A percentile compares a stretch with the other conserved stretches of the same genome.
phyloP scores from a whole-genome alignment of 78 protist genomes.

The Dictyostelium brefeldianum region DNA sequence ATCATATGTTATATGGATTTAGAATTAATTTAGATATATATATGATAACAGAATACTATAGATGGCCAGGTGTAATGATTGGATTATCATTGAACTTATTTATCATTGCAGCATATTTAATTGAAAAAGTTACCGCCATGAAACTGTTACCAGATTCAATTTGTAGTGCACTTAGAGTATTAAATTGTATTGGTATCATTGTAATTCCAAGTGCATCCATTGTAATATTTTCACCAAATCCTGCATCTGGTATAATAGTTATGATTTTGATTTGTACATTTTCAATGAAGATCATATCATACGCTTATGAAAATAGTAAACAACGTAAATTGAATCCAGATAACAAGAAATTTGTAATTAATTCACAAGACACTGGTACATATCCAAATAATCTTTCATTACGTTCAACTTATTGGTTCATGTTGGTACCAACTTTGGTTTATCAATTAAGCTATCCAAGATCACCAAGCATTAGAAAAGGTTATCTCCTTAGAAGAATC shows the following conservation, averaged over 20 bases:
- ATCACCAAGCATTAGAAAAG: constrained; percentile 52
- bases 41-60: constrained; percentile 69
- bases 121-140: constrained; percentile 32
- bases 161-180: constrained; percentile 11
- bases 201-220: constrained; percentile 20
- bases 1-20: constrained; percentile 80
- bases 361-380: not conserved
- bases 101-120: constrained; percentile 29
- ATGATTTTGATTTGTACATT: constrained; percentile 50
- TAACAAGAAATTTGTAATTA: not conserved
- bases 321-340: constrained; percentile 62
- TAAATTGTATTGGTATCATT: constrained; percentile 38
- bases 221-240: constrained; percentile 40
- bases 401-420: constrained; percentile 41
- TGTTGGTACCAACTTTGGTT: constrained; percentile 78
- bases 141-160: not conserved
- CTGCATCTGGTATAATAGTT: constrained; percentile 68
- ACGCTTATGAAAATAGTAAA: constrained; percentile 63
- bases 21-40: constrained; percentile 61
- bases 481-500: constrained; percentile 58
- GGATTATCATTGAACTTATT: constrained; percentile 36
- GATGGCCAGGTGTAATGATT: constrained; percentile 84
- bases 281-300: constrained; percentile 37
- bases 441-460: constrained; percentile 80
- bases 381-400: constrained; percentile 73